Conservation (phyloP, 2,329 filamentous ascomycete species). For the Blastomyces emzantsi region DNA sequence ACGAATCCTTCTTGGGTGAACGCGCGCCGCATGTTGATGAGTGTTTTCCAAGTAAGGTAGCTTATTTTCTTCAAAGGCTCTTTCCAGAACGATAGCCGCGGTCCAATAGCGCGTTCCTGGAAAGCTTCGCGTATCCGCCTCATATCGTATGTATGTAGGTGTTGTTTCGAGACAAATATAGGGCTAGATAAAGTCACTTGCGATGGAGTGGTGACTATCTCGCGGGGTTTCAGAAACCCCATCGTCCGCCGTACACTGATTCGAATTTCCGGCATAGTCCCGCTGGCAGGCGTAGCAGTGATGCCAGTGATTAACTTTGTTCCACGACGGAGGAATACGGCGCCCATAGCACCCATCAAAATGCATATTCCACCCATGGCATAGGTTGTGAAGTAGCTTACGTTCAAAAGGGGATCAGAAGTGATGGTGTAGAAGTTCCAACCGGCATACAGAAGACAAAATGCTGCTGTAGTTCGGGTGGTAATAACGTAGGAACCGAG, state of each 20-base stretch:
- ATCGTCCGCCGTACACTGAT: conserved; percentile 30
- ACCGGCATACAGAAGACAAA: conserved; percentile 45
- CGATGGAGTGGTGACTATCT: conserved; percentile 21
- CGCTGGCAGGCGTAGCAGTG: conserved; percentile 39
- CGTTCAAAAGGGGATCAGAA: conserved; percentile 42
- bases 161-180: conserved; percentile 22
- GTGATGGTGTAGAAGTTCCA: conserved; percentile 46
- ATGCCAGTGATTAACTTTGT: conserved; percentile 50
- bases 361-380: conserved; percentile 52
- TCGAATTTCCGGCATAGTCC: conserved; percentile 24
- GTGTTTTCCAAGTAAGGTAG: conserved; percentile 24
- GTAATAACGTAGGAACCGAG: conserved; percentile 55
- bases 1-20: conserved; percentile 36
- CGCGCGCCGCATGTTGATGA: conserved; percentile 30
- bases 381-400: conserved; percentile 49
- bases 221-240: conserved; percentile 32
- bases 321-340: conserved; percentile 51
- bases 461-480: conserved; percentile 48
- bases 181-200: conserved; percentile 29
- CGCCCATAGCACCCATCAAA: conserved; percentile 52
- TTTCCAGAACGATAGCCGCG: conserved; percentile 26
- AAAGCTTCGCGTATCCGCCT: conserved; percentile 16
- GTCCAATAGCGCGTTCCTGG: conserved; percentile 12
- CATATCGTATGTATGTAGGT: conserved; percentile 14
- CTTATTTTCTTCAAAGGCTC: conserved; percentile 27